These are phyloP conservation scores for Articulospora tetracladia DNA, from an alignment of 495 filamentous ascomycete species.

Conservation along the genomic window DNA sequence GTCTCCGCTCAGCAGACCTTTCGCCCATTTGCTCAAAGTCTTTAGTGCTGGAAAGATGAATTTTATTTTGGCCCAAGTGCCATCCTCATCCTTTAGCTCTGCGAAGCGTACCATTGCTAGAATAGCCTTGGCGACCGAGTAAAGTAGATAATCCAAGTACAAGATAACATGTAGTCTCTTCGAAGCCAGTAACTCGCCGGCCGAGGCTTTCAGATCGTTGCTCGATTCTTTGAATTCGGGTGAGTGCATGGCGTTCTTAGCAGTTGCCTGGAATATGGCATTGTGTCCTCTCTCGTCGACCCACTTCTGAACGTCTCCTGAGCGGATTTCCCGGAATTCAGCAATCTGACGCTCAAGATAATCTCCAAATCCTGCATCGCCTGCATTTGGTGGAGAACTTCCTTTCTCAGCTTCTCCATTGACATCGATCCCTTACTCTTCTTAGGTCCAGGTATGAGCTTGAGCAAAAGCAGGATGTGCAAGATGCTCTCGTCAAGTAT, in stretches of 20 bases:
- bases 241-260: constrained; percentile 11
- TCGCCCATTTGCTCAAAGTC: constrained; percentile 49
- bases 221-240: background rate
- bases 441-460: constrained; percentile 47
- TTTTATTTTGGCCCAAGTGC: constrained; percentile 55
- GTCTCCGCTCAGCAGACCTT: constrained; percentile 8
- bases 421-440: constrained; percentile 45
- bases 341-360: constrained; percentile 51
- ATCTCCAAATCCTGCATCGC: constrained; percentile 55
- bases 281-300: constrained; percentile 32
- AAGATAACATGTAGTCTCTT: constrained; percentile 14
- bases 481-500: constrained; percentile 67
- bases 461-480: constrained; percentile 57
- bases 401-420: constrained; percentile 46
- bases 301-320: constrained; percentile 33
- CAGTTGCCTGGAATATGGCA: constrained; percentile 11
- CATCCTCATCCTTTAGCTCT: constrained; percentile 57
- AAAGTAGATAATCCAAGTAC: constrained; percentile 19
- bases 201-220: constrained; percentile 39
- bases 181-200: constrained; percentile 25
- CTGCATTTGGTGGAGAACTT: constrained; percentile 40
- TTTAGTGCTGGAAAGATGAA: constrained; percentile 60
- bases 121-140: constrained; percentile 17
- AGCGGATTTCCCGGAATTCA: constrained; percentile 47
- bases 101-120: constrained; percentile 55